phyloP scores from a whole-genome alignment of 73 alveolate species.

The Paramecium sexaurelia region DNA sequence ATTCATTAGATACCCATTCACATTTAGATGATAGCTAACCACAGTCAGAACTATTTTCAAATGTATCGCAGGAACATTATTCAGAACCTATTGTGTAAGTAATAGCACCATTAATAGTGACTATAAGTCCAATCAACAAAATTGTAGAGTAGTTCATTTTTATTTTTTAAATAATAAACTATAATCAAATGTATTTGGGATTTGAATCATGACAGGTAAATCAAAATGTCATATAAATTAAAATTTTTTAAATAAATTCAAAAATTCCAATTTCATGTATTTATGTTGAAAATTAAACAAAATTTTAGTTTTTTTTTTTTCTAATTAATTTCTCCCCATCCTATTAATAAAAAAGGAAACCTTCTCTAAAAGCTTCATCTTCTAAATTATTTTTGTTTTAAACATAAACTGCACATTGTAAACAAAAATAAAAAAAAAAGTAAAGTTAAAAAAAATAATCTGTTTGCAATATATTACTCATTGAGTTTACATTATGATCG shows the following conservation, averaged over 20 bases:
- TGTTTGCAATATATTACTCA: no score
- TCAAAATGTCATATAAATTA: not conserved
- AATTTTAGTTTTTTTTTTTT: not conserved
- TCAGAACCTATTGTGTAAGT: not conserved
- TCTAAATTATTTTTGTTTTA: no score
- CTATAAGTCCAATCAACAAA: not conserved
- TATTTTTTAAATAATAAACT: not conserved
- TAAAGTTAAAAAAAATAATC: no score
- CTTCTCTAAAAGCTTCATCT: not conserved
- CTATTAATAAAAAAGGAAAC: not conserved
- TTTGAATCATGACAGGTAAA: constrained; percentile 22
- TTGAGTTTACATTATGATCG: no score
- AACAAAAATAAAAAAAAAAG: no score
- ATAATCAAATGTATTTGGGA: not conserved
- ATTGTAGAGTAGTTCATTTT: not conserved
- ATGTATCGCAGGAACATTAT: not conserved
- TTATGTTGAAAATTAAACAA: not conserved
- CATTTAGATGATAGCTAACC: not conserved
- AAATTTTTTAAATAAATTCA: not conserved
- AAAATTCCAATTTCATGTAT: not conserved
- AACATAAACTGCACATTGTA: no score
- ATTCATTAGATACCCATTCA: not conserved
- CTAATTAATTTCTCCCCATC: not conserved
- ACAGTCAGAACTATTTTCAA: not conserved
- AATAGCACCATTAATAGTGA: not conserved